Percentiles rank a stretch among this genome's conserved stretches.
These are phyloP conservation scores for Elsinoe fawcettii DNA, from an alignment of 2,329 filamentous ascomycete species.

Conservation along the genomic window DNA sequence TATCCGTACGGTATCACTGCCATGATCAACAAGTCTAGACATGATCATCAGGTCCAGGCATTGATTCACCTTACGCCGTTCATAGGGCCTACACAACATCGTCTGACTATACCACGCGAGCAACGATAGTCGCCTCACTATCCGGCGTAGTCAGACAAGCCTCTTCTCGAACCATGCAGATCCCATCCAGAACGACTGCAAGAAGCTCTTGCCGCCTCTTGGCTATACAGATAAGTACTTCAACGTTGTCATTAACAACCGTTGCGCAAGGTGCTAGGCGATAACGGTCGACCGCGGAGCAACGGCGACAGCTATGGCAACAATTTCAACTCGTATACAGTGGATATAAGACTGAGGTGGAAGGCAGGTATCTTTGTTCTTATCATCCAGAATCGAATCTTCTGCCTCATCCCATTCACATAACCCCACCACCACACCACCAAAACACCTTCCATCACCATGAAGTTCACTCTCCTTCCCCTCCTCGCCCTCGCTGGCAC, in stretches of 20 bases:
- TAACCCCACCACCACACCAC: neutral
- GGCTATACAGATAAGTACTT: neutral
- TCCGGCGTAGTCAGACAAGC: neutral
- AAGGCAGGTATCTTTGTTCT: neutral
- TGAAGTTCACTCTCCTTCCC: slow-evolving; percentile 12
- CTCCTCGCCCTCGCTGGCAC: slow-evolving; percentile 8
- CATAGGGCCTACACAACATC: neutral
- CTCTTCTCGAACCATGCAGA: slow-evolving; percentile 8
- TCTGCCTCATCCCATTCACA: neutral
- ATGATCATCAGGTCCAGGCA: neutral
- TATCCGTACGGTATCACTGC: neutral
- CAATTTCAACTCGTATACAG: neutral
- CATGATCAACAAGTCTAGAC: neutral
- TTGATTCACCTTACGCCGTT: neutral
- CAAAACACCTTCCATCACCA: neutral
- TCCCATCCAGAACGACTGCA: neutral
- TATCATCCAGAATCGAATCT: neutral
- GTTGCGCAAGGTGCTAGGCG: neutral
- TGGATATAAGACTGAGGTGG: slow-evolving; percentile 1
- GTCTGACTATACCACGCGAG: neutral
- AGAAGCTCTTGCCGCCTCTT: neutral
- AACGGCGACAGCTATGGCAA: slow-evolving; percentile 8
- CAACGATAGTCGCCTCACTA: neutral
- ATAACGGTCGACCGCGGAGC: neutral
- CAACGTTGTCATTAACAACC: slow-evolving; percentile 9